Conservation (phyloP, 129 eudicot genomes). For the Heracleum sosnowskyi region DNA sequence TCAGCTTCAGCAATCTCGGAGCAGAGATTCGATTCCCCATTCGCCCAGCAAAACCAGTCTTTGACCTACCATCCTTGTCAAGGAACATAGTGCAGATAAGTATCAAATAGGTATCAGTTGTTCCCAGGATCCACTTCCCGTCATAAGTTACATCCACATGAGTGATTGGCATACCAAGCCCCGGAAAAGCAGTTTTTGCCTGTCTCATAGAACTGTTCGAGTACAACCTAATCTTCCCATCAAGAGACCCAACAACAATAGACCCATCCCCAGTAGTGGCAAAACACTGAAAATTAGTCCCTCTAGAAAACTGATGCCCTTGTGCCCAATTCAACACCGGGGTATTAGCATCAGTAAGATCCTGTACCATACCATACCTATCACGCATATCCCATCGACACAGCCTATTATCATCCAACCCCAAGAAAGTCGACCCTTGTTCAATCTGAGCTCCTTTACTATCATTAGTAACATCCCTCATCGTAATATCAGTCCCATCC, state of each 20-base stretch:
- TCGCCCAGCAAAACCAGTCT: slow-evolving; percentile 88
- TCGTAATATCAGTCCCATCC: slow-evolving; percentile 85
- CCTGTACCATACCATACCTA: slow-evolving; percentile 81
- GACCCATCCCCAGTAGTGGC: slow-evolving; percentile 98
- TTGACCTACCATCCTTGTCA: slow-evolving; percentile 87
- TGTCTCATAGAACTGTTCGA: slow-evolving; percentile 78
- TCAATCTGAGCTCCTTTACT: slow-evolving; percentile 92
- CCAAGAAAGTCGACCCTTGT: slow-evolving; percentile 96
- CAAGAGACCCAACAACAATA: slow-evolving; percentile 92
- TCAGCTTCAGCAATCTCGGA: slow-evolving; percentile 82
- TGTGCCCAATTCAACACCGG: slow-evolving; percentile 96
- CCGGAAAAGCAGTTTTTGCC: slow-evolving; percentile 97
- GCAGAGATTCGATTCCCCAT: slow-evolving; percentile 88
- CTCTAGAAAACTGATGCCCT: slow-evolving; percentile 95
- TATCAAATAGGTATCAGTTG: slow-evolving; percentile 87
- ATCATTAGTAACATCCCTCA: slow-evolving; percentile 90
- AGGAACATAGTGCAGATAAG: slow-evolving; percentile 79
- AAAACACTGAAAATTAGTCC: slow-evolving; percentile 93
- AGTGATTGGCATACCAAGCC: slow-evolving; percentile 89
- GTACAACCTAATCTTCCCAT: slow-evolving; percentile 90
- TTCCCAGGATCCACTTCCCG: slow-evolving; percentile 95
- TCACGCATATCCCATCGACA: slow-evolving; percentile 99
- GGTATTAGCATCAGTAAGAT: slow-evolving; percentile 55
- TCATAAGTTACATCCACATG: slow-evolving; percentile 97
- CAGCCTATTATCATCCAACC: slow-evolving; percentile 82